phyloP scores from a whole-genome alignment of 2,329 filamentous ascomycete species.

The Colletotrichum paranaense region DNA sequence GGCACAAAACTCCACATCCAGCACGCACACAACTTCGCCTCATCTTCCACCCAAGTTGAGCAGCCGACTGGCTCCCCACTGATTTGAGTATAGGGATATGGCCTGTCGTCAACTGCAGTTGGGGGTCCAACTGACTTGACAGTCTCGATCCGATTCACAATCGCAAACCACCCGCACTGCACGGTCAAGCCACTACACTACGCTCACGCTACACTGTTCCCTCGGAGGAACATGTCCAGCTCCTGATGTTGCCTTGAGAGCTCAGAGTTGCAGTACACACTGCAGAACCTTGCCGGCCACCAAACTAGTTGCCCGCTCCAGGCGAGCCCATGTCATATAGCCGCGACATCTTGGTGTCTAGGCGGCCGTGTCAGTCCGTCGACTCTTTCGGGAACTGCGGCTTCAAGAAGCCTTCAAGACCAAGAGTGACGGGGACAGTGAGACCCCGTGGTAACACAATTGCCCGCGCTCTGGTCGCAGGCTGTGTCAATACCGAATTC shows the following conservation, averaged over 20 bases:
- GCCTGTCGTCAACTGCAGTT: conserved; percentile 5
- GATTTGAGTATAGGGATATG: conserved; percentile 6
- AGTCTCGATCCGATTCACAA: not conserved
- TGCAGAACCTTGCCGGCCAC: not conserved
- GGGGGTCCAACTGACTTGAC: conserved; percentile 14
- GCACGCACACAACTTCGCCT: not conserved
- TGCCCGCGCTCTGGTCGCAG: conserved; percentile 3
- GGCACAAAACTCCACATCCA: conserved; percentile 1
- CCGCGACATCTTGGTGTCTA: conserved; percentile 13
- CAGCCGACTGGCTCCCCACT: not conserved
- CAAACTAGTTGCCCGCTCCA: not conserved
- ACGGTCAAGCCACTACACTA: not conserved
- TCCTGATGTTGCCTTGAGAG: not conserved
- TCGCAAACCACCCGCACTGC: not conserved
- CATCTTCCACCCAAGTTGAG: not conserved
- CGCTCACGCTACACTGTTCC: not conserved
- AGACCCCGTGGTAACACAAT: not conserved
- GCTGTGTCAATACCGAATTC: not conserved
- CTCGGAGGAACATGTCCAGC: conserved; percentile 21
- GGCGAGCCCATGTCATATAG: not conserved
- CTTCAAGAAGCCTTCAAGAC: conserved; percentile 9
- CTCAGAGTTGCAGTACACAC: conserved; percentile 13
- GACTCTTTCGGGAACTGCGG: conserved; percentile 13
- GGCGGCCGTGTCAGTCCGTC: not conserved
- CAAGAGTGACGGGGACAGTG: not conserved